Percentiles rank a stretch among this genome's conserved stretches.
Conservation (phyloP, 163 green algal species). For the Volvox carteri region DNA sequence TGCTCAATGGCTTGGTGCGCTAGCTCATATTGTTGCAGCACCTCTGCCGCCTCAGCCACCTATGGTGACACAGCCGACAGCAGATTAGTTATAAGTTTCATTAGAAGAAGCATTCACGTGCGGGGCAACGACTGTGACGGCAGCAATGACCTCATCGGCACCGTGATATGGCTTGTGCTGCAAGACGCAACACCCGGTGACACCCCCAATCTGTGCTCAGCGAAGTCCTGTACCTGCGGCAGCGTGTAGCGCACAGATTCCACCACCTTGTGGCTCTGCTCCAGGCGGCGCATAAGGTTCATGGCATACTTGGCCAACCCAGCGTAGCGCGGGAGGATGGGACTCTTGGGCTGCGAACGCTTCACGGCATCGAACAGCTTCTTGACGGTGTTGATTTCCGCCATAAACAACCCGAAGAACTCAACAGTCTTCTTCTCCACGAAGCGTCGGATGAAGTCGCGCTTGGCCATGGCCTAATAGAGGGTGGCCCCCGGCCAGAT, state of each 20-base stretch:
- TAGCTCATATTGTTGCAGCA: slow-evolving; percentile 77
- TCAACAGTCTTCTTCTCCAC: slow-evolving; percentile 87
- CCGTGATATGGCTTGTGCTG: too few species aligned
- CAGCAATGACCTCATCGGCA: too few species aligned
- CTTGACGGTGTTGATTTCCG: slow-evolving; percentile 87
- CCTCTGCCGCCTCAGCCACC: slow-evolving; percentile 72
- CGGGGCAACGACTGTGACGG: too few species aligned
- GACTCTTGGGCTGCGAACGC: slow-evolving; percentile 70
- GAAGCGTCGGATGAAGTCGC: slow-evolving; percentile 77
- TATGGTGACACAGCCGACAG: too few species aligned
- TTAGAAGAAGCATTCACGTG: too few species aligned
- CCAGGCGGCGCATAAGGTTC: slow-evolving; percentile 79
- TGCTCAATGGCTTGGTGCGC: slow-evolving; percentile 83
- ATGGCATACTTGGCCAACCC: slow-evolving; percentile 80
- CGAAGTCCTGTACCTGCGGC: slow-evolving; percentile 72
- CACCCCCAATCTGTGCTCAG: too few species aligned
- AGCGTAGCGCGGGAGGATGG: slow-evolving; percentile 80
- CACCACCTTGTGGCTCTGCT: slow-evolving; percentile 72
- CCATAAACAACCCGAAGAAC: slow-evolving; percentile 78
- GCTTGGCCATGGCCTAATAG: slow-evolving; percentile 77
- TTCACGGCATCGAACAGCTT: slow-evolving; percentile 87
- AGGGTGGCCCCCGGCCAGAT: not conserved
- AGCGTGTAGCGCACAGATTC: slow-evolving; percentile 72
- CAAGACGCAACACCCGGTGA: too few species aligned
- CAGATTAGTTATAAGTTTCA: too few species aligned